These are phyloP conservation scores for Penicillium olsonii DNA, from an alignment of 2,329 filamentous ascomycete species.

Conservation along the genomic window DNA sequence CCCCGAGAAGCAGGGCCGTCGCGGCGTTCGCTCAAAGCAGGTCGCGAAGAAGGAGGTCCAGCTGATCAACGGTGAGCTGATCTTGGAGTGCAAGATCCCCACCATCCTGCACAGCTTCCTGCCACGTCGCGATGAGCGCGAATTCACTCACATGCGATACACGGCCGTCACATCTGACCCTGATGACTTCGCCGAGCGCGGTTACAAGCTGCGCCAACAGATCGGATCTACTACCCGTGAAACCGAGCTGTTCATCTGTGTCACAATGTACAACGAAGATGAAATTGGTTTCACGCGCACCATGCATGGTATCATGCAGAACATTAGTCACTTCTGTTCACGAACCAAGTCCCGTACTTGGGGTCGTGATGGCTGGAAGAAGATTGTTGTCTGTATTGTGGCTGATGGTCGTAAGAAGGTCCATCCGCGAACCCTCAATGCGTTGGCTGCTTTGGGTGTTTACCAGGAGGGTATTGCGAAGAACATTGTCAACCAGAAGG, in stretches of 20 bases:
- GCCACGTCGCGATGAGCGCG: conserved; percentile 85
- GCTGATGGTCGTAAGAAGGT: conserved; percentile 93
- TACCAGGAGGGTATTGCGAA: conserved; percentile 99
- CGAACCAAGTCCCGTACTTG: conserved; percentile 90
- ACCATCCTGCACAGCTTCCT: conserved; percentile 98
- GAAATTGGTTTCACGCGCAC: conserved; percentile 95
- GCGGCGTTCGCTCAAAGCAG: conserved; percentile 82
- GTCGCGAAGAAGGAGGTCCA: conserved; percentile 93
- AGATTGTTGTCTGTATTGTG: conserved; percentile 97
- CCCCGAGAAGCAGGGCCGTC: conserved; percentile 80
- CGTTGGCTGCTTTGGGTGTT: conserved; percentile 91
- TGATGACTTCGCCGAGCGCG: conserved; percentile 83
- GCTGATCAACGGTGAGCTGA: conserved; percentile 95
- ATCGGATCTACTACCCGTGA: conserved; percentile 81
- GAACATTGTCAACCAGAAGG: conserved; percentile 94
- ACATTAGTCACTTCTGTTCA: conserved; percentile 94
- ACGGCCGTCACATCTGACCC: conserved; percentile 98
- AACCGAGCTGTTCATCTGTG: conserved; percentile 92
- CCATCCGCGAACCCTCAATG: conserved; percentile 89
- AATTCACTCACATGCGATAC: conserved; percentile 99
- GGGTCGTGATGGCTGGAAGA: conserved; percentile 97
- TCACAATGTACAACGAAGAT: conserved; percentile 99
- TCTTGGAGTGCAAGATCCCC: conserved; percentile 97
- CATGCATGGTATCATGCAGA: conserved; percentile 99
- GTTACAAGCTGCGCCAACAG: conserved; percentile 90